phyloP scores from a whole-genome alignment of 2,329 filamentous ascomycete species.

The Scedosporium dehoogii region DNA sequence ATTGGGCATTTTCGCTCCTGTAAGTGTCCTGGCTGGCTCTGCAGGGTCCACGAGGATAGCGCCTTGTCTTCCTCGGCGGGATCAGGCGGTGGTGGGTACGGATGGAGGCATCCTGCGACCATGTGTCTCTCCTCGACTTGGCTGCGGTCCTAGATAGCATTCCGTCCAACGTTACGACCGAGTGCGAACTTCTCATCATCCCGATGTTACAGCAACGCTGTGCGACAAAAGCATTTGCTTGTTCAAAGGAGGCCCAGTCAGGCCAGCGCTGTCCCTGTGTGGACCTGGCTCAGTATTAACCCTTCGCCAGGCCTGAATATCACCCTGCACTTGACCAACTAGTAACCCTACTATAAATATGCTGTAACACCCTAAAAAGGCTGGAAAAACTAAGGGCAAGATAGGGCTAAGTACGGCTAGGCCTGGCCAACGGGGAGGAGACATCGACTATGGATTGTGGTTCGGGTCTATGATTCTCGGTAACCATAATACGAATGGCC shows the following conservation, averaged over 20 bases:
- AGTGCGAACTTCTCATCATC: background rate
- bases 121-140: background rate
- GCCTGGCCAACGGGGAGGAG: too few species aligned
- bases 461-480: too few species aligned
- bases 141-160: background rate
- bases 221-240: background rate
- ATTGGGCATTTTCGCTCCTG: too few species aligned
- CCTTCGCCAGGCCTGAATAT: background rate
- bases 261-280: background rate
- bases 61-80: too few species aligned
- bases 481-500: too few species aligned
- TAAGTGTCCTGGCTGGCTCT: too few species aligned
- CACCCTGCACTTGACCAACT: background rate
- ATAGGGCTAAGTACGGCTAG: too few species aligned
- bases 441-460: too few species aligned
- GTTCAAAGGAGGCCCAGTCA: background rate
- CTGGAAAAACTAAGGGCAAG: too few species aligned
- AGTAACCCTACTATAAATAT: too few species aligned
- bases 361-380: too few species aligned
- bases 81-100: background rate
- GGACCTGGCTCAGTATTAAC: background rate
- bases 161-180: background rate
- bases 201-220: background rate
- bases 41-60: too few species aligned
- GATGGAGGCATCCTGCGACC: background rate